phyloP scores from a whole-genome alignment of 345 rosid species.

The Eucalyptus tenuipes region DNA sequence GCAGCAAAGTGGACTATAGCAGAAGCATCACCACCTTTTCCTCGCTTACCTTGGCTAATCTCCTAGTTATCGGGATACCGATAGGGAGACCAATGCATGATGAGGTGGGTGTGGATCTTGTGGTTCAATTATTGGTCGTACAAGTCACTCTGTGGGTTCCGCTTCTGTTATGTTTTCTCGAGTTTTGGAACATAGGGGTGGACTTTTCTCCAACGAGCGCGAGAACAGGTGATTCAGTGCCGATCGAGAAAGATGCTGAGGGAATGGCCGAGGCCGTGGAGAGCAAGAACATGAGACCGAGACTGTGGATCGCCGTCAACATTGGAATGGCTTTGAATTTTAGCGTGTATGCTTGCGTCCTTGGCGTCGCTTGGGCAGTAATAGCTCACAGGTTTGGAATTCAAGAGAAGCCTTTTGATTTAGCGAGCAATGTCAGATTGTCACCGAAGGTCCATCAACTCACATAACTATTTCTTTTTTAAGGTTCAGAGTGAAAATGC shows the following conservation, averaged over 20 bases:
- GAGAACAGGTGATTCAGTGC: background rate
- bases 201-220: background rate
- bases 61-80: constrained; percentile 71
- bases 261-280: background rate
- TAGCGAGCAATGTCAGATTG: background rate
- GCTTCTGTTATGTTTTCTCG: constrained; percentile 50
- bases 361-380: constrained; percentile 27
- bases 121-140: constrained; percentile 51
- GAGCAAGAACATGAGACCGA: background rate
- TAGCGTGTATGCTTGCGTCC: constrained; percentile 17
- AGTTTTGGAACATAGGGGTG: constrained; percentile 24
- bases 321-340: constrained; percentile 22
- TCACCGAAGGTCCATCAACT: background rate
- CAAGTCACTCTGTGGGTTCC: constrained; percentile 74
- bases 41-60: constrained; percentile 47
- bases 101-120: constrained; percentile 52
- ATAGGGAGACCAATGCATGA: constrained; percentile 69
- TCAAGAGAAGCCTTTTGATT: background rate
- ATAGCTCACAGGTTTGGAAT: constrained; percentile 7
- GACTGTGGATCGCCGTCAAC: constrained; percentile 36
- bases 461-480: background rate
- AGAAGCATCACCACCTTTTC: constrained; percentile 88
- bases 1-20: constrained; percentile 47
- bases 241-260: constrained; percentile 9
- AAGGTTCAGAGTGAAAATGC: constrained; percentile 79